Evolutionary conservation across 371 early-diverging fungal species (phyloP).

Genomic region (Globomyces sp.): DNA sequence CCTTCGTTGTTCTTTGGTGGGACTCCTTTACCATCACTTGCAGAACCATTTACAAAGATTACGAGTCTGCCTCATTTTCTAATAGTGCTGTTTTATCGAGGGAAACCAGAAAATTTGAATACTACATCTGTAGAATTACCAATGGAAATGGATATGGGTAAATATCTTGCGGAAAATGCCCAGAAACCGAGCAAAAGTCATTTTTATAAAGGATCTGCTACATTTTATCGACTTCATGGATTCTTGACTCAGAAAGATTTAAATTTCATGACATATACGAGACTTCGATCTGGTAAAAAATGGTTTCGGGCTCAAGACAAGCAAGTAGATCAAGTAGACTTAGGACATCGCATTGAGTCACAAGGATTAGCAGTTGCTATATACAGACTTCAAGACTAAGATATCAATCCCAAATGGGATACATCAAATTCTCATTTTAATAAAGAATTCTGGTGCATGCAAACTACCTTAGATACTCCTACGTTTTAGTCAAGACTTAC

Average conservation of each 20-base stretch:
- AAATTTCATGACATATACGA: background rate
- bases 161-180: background rate
- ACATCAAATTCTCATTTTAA: background rate
- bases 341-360: background rate
- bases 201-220: background rate
- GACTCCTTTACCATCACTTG: background rate
- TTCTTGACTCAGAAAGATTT: background rate
- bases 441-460: no score
- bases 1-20: background rate
- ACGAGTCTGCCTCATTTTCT: background rate
- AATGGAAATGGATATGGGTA: background rate
- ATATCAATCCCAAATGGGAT: background rate
- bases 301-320: background rate
- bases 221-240: background rate
- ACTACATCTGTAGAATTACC: background rate
- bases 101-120: background rate
- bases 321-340: background rate
- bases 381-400: background rate
- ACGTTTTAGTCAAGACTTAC: background rate
- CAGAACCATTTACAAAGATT: background rate
- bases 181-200: background rate
- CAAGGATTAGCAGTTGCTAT: background rate
- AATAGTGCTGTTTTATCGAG: background rate
- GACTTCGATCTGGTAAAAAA: background rate
- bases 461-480: background rate